A percentile compares a stretch with the other conserved stretches of the same genome.
Evolutionary conservation across 176 grass and related monocot genomes (phyloP).

Genomic region (Aechmea fasciata): DNA sequence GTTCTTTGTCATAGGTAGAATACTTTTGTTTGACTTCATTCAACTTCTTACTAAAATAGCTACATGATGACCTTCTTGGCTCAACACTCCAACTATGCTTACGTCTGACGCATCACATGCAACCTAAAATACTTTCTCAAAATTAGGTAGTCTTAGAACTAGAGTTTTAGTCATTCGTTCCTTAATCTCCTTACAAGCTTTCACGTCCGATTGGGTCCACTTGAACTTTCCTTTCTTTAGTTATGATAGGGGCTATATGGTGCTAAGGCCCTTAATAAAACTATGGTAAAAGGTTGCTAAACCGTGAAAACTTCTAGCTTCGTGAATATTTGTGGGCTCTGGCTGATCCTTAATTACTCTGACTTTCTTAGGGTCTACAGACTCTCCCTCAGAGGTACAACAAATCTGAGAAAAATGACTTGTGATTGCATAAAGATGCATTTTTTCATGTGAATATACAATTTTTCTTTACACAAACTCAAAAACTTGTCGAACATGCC

Average conservation of each 20-base stretch:
- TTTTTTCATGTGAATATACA: conserved; percentile 1
- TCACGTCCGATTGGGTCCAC: not conserved
- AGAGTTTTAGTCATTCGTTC: not conserved
- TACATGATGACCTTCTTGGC: not conserved
- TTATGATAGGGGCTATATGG: not conserved
- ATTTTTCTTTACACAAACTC: not conserved
- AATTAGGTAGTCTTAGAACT: not conserved
- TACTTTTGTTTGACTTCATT: no score
- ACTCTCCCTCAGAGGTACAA: not conserved
- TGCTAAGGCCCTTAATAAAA: not conserved
- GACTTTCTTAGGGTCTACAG: not conserved
- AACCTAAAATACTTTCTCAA: not conserved
- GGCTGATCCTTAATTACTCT: not conserved
- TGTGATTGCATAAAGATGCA: not conserved
- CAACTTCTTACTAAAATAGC: not conserved
- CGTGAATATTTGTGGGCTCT: not conserved
- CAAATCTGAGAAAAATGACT: not conserved
- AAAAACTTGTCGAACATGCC: not conserved
- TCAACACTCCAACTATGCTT: not conserved
- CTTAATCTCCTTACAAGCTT: not conserved
- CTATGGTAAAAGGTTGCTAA: not conserved
- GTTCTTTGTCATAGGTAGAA: not conserved
- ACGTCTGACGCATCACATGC: not conserved
- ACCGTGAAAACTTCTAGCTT: not conserved
- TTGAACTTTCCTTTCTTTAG: not conserved